Evolutionary conservation across 768 basidiomycete species (phyloP).

Genomic region (Pilatotrama ljubarskyi): DNA sequence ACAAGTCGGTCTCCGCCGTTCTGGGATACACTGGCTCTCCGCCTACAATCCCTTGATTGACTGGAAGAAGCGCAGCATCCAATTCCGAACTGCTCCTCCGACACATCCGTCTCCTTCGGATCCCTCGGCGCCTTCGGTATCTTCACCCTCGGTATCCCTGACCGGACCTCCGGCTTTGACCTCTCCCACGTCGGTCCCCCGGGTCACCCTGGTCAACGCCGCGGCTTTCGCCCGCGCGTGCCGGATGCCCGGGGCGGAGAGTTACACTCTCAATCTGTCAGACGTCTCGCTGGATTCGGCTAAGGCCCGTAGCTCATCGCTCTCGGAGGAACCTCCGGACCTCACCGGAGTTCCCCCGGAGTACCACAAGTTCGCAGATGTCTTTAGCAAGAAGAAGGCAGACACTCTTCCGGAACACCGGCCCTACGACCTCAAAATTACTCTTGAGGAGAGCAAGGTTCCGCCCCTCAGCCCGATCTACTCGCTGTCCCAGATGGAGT

Average conservation of each 20-base stretch:
- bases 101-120: background rate
- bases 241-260: no score
- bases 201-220: background rate
- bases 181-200: no score
- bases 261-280: no score
- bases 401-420: no score
- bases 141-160: background rate
- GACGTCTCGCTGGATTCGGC: background rate
- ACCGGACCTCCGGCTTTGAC: background rate
- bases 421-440: no score
- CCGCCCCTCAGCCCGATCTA: no score
- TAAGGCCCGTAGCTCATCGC: background rate
- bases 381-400: no score
- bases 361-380: slow-evolving; percentile 28
- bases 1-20: background rate
- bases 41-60: slow-evolving; percentile 5
- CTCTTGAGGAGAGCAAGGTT: no score
- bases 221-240: background rate
- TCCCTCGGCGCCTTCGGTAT: background rate
- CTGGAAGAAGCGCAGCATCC: slow-evolving; percentile 4
- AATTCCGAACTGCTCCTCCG: background rate
- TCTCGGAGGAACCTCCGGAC: background rate
- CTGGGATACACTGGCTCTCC: slow-evolving; percentile 7
- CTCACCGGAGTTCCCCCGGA: slow-evolving; percentile 7
- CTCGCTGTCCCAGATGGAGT: no score